phyloP scores from a whole-genome alignment of 176 grass and related monocot genomes.

The Phyllostachys edulis region DNA sequence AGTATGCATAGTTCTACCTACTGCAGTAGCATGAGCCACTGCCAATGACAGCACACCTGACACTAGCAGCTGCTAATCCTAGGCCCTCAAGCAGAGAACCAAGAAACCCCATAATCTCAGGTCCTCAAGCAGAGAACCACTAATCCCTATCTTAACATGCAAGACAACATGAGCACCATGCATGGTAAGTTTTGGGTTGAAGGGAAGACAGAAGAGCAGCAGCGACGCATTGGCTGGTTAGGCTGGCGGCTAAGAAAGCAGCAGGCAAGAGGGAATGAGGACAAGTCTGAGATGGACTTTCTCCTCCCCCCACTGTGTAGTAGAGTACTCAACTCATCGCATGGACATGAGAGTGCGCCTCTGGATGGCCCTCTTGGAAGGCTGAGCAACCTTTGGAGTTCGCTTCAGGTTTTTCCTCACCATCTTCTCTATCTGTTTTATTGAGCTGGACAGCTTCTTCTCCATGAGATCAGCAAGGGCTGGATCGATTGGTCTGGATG shows the following conservation, averaged over 20 bases:
- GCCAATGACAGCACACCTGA: background rate
- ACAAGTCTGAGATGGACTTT: conserved; percentile 44
- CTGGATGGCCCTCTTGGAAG: conserved; percentile 50
- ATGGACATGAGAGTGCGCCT: conserved; percentile 70
- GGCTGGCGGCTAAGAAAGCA: conserved; percentile 26
- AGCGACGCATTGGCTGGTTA: conserved; percentile 12
- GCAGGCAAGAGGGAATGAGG: conserved; percentile 6
- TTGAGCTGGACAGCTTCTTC: conserved; percentile 72
- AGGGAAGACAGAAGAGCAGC: conserved; percentile 36
- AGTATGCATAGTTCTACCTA: background rate
- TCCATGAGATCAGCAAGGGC: conserved; percentile 31
- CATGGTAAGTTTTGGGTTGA: background rate
- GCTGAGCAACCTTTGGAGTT: conserved; percentile 39
- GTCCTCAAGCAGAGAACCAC: conserved; percentile 50
- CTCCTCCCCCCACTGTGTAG: background rate
- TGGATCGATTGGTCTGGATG: conserved; percentile 34
- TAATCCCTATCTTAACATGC: background rate
- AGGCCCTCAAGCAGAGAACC: conserved; percentile 23
- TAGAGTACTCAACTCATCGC: conserved; percentile 54
- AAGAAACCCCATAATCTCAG: background rate
- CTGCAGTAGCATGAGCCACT: conserved; percentile 20
- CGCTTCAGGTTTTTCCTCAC: conserved; percentile 64
- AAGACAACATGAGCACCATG: background rate
- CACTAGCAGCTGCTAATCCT: conserved; percentile 22
- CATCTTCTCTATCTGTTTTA: conserved; percentile 76